Evolutionary conservation across 2,329 filamentous ascomycete genomes (phyloP).

Genomic region (Verticillium dahliae): DNA sequence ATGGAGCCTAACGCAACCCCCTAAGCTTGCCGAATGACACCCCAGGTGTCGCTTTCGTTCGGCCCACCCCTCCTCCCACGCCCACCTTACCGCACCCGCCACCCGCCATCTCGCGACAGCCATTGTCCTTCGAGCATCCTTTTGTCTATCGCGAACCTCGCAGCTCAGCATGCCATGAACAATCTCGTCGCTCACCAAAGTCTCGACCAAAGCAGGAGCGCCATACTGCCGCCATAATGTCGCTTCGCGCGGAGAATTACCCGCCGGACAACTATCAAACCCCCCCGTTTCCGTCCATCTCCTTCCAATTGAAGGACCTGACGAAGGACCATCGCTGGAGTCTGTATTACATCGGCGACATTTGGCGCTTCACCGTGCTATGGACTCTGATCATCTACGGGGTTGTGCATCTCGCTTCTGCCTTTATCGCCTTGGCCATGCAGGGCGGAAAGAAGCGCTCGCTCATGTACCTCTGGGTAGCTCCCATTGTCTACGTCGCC

Average conservation of each 20-base stretch:
- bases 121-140: not conserved
- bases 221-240: not conserved
- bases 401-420: slow-evolving; percentile 66
- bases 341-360: slow-evolving; percentile 69
- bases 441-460: slow-evolving; percentile 54
- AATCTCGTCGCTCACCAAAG: not conserved
- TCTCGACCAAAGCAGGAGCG: not conserved
- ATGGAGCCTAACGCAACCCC: slow-evolving; percentile 9
- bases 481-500: slow-evolving; percentile 63
- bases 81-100: not conserved
- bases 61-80: slow-evolving; percentile 2
- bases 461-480: slow-evolving; percentile 62
- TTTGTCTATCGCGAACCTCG: not conserved
- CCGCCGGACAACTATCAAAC: slow-evolving; percentile 51
- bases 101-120: slow-evolving; percentile 5
- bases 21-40: slow-evolving; percentile 2
- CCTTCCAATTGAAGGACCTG: slow-evolving; percentile 56
- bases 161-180: not conserved
- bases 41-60: not conserved
- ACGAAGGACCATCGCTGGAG: slow-evolving; percentile 39
- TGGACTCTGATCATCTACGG: slow-evolving; percentile 82
- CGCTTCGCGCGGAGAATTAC: slow-evolving; percentile 13
- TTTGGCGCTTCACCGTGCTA: slow-evolving; percentile 80
- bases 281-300: slow-evolving; percentile 75
- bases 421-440: slow-evolving; percentile 64